Evolutionary conservation across 768 basidiomycete genomes (phyloP), one percentile per base, ranked within the genome.

Genomic region (Pholiota molesta): DNA sequence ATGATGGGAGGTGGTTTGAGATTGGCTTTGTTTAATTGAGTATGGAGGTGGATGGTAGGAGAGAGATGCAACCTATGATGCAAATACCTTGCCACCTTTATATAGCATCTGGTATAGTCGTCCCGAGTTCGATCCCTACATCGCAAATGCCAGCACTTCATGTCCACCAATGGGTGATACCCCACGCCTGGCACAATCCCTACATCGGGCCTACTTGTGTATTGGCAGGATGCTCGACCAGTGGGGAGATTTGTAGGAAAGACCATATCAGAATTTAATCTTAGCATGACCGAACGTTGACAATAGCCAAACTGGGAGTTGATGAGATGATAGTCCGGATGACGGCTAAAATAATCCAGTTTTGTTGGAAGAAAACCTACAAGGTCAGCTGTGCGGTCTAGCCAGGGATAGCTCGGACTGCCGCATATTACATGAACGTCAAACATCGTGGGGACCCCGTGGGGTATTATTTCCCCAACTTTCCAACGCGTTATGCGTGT

Each of bases 381-480:
- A 49, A 47, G 57, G 57, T 58, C 57, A 58, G 45, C 57, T 58
- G 57, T 26, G 47, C 47, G 19, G 8, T 49, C 21, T 49, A 28
- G 57, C 56, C 21, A 49, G n/a, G 45, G 45, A 45, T 21, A 21
- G 45, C 21, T 16, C 35, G 31, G 55, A 40, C 39, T 9, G 37
- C 44, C 5, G 44, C 44, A 45, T 3, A 49, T 49, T 49, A 49
- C 47, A 49, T 49, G 42, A 35, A 49, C 29, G 47, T 33, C 45
- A 45, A 58, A 47, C 45, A 26, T 28, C 57, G 57, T 31, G 47
- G 57, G 13, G 57, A 58, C 47, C 57, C 57, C 57, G 44, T 58
- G 57, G 57, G 57, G 57, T 49, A 55, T 58, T 49, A 55, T 58
- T 58, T 58, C 57, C 57, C 57, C 44, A 49, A 45, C n/a, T 29